These are phyloP conservation scores for Umbelopsis vinacea DNA, from an alignment of 192 early-diverging fungal species.

Conservation along the genomic window DNA sequence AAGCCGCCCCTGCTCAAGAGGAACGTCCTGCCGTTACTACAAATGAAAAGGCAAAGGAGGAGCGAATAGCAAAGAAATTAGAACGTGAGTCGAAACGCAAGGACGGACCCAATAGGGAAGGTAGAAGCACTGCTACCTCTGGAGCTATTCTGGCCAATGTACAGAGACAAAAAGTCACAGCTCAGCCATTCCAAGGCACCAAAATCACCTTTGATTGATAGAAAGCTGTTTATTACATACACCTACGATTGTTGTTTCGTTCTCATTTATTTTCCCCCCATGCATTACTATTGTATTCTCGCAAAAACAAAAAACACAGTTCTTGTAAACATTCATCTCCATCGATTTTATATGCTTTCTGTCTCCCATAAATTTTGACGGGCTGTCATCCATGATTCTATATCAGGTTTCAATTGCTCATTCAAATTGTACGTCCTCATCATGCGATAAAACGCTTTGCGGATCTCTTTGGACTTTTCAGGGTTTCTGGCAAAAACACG, in stretches of 20 bases:
- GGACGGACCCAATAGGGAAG: slow-evolving; percentile 17
- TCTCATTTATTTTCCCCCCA: too few relatives aligned
- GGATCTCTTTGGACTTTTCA: slow-evolving; percentile 51
- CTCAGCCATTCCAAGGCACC: slow-evolving; percentile 67
- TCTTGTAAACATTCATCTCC: neutral
- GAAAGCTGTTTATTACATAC: slow-evolving; percentile 3
- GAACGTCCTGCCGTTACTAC: slow-evolving; percentile 19
- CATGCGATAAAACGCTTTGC: slow-evolving; percentile 38
- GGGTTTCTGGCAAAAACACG: slow-evolving; percentile 68
- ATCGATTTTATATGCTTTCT: too few relatives aligned
- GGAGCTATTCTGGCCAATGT: slow-evolving; percentile 51
- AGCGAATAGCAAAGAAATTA: slow-evolving; percentile 34
- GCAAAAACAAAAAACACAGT: too few relatives aligned
- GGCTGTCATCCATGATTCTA: neutral
- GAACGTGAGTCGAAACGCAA: slow-evolving; percentile 29
- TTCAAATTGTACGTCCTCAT: slow-evolving; percentile 19
- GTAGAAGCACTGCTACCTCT: slow-evolving; percentile 29
- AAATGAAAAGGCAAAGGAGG: slow-evolving; percentile 33
- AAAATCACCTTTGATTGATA: slow-evolving; percentile 66
- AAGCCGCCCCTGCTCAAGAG: slow-evolving; percentile 16
- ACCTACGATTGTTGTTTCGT: neutral
- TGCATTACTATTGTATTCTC: slow-evolving; percentile 8
- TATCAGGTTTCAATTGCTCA: neutral
- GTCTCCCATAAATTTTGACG: slow-evolving; percentile 1
- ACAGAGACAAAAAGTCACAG: slow-evolving; percentile 45